Conservation (phyloP, 2,329 filamentous ascomycete species). For the Thelonectria discophora region DNA sequence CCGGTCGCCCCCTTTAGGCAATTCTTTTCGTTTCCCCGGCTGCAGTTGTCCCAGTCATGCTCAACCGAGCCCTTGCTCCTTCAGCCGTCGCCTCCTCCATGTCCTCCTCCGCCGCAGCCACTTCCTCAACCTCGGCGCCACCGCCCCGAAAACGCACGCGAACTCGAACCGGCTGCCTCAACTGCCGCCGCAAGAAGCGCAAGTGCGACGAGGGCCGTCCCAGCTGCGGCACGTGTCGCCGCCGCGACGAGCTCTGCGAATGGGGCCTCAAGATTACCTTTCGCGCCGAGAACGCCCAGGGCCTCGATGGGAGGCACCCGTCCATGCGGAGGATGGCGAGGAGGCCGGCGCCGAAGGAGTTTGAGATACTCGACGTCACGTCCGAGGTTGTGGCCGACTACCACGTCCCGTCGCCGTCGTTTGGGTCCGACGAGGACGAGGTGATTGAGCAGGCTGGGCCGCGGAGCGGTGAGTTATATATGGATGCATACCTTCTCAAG, state of each 20-base stretch:
- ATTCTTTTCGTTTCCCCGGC: conserved; percentile 19
- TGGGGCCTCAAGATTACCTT: conserved; percentile 52
- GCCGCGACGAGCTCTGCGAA: conserved; percentile 46
- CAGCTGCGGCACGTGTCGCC: conserved; percentile 47
- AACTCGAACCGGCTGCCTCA: conserved; percentile 49
- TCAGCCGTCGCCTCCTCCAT: neutral
- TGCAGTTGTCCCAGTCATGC: conserved; percentile 35
- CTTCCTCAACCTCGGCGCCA: conserved; percentile 7
- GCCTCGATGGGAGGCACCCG: conserved; percentile 45
- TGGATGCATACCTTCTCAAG: neutral
- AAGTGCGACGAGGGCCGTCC: conserved; percentile 51
- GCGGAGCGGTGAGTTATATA: conserved; percentile 21
- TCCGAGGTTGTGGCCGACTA: conserved; percentile 51
- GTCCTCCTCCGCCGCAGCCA: conserved; percentile 7
- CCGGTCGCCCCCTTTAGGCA: conserved; percentile 6
- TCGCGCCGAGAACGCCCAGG: conserved; percentile 48
- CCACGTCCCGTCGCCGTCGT: conserved; percentile 36
- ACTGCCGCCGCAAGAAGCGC: conserved; percentile 51
- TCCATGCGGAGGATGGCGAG: conserved; percentile 46
- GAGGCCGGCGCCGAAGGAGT: conserved; percentile 41
- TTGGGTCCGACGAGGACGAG: conserved; percentile 31
- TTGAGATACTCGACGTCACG: conserved; percentile 50
- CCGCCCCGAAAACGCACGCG: conserved; percentile 43
- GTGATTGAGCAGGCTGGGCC: conserved; percentile 1
- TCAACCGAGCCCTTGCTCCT: conserved; percentile 16